Conservation (phyloP, 345 rosid genomes). For the Abelmoschus esculentus region DNA sequence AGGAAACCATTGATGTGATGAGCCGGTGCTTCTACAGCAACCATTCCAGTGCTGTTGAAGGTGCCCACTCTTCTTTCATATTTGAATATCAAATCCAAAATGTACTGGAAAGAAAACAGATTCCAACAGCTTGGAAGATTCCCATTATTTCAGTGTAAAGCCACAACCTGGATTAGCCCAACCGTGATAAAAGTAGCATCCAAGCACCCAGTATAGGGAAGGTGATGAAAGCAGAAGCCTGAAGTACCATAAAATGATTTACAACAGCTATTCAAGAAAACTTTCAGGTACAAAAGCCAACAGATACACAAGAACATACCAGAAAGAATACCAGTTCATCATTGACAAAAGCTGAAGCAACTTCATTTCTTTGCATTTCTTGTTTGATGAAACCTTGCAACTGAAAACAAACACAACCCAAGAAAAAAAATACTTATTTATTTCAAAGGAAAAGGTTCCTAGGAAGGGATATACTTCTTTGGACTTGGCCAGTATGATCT, state of each 20-base stretch:
- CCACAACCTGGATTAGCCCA: conserved; percentile 16
- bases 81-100: background rate
- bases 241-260: conserved; percentile 18
- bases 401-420: conserved; percentile 32
- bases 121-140: background rate
- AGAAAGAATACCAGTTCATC: conserved; percentile 60
- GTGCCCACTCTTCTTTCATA: background rate
- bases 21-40: background rate
- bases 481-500: background rate
- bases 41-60: background rate
- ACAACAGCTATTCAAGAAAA: background rate
- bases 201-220: conserved; percentile 65
- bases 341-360: conserved; percentile 53
- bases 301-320: conserved; percentile 34
- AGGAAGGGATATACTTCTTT: background rate
- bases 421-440: background rate
- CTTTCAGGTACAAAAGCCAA: background rate
- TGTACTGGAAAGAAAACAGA: background rate
- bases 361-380: conserved; percentile 42
- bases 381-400: conserved; percentile 58
- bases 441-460: too few species aligned
- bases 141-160: background rate
- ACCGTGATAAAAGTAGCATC: conserved; percentile 36
- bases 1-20: too few species aligned
- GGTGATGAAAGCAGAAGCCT: conserved; percentile 72